phyloP scores from a whole-genome alignment of 2,329 filamentous ascomycete species.

The Fusarium lyarnte region DNA sequence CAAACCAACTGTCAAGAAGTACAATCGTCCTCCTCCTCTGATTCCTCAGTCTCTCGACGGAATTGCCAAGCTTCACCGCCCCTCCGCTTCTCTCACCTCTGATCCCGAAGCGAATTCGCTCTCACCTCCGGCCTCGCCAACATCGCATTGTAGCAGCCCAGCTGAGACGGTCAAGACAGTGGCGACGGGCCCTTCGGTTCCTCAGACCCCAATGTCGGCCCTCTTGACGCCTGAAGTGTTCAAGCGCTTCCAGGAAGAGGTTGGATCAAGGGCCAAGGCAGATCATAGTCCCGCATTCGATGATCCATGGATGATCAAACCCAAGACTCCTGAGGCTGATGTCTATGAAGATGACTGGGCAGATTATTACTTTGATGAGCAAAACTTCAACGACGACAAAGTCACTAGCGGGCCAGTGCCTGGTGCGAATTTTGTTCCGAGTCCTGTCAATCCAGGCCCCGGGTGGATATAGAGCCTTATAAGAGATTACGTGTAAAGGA shows the following conservation, averaged over 20 bases:
- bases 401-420: neutral
- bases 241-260: constrained; percentile 29
- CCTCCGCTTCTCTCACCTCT: constrained; percentile 19
- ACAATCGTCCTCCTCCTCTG: constrained; percentile 32
- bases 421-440: constrained; percentile 29
- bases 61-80: constrained; percentile 29
- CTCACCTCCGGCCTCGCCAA: constrained; percentile 23
- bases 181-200: constrained; percentile 4
- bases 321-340: constrained; percentile 12
- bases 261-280: constrained; percentile 1
- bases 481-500: neutral
- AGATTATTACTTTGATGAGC: constrained; percentile 47
- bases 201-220: constrained; percentile 33
- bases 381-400: constrained; percentile 29
- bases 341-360: constrained; percentile 45
- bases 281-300: constrained; percentile 18
- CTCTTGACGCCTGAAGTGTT: constrained; percentile 38
- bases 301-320: constrained; percentile 21
- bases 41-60: constrained; percentile 17
- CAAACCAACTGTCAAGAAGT: constrained; percentile 22
- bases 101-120: constrained; percentile 27
- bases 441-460: constrained; percentile 35
- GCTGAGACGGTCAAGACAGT: constrained; percentile 17
- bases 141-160: constrained; percentile 6
- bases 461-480: constrained; percentile 38